Percentiles rank a stretch among this genome's conserved stretches.
Evolutionary conservation across 2,329 filamentous ascomycete genomes (phyloP).

Genomic region (Venturia pyrina): DNA sequence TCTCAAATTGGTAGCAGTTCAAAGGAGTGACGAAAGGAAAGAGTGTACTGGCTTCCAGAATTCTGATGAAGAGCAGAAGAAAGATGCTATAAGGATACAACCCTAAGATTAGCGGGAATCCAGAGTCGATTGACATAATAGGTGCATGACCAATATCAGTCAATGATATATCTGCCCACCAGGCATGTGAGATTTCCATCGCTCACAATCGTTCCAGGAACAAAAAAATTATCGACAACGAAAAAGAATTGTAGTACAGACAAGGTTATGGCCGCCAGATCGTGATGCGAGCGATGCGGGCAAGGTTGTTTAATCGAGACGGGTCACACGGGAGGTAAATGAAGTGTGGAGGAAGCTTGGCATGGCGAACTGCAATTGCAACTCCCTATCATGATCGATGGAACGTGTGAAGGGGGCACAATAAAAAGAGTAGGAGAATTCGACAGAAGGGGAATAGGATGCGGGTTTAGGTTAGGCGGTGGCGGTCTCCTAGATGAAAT

Average conservation of each 20-base stretch:
- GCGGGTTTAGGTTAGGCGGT: background rate
- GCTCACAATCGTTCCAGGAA: background rate
- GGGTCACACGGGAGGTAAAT: background rate
- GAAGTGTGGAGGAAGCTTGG: background rate
- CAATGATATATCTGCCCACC: background rate
- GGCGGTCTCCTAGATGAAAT: no score
- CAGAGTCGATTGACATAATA: background rate
- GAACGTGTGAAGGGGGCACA: background rate
- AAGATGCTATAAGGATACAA: background rate
- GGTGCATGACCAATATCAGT: background rate
- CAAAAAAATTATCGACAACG: background rate
- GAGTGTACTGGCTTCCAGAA: background rate
- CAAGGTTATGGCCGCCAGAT: background rate
- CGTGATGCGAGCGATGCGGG: background rate
- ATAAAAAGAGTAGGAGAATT: background rate
- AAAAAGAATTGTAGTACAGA: background rate
- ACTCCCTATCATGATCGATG: background rate
- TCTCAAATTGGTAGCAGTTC: background rate
- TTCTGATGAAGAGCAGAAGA: background rate
- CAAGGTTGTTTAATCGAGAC: background rate
- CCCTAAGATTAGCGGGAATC: background rate
- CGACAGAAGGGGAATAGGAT: background rate
- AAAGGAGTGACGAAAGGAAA: background rate
- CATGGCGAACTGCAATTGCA: background rate
- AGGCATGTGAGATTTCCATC: background rate